Base-by-base conservation (phyloP, 2,329 filamentous ascomycete species). In the Nemania sp. region DNA sequence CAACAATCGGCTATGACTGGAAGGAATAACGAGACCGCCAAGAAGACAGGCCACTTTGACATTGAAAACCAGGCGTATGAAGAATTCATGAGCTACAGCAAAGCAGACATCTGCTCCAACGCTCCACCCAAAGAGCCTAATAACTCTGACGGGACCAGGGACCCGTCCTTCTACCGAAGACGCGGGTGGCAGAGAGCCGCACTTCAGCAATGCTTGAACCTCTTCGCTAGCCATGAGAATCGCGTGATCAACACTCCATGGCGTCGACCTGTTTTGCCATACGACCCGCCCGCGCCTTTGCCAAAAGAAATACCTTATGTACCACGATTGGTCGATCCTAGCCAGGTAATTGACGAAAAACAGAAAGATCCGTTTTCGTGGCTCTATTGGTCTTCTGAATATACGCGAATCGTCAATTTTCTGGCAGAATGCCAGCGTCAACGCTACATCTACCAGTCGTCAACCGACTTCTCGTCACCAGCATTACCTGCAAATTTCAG, bases 161-260 rank as follows among this genome's bases (percentile, higher is more conserved):
- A 39, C 12, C 34, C 20, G 15, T 5, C 57, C 21, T 69, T 65
- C 48, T 67, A 66, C 25, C 18, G 52, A 2, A 74, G 78, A 53
- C 78, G 78, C 11, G 81, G 80, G 1, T 74, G 73, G 55, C 74
- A 76, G 43, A 77, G 81, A 46, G 81, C 79, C 7, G 80, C 75
- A 17, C 69, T 83, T 20, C 79, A 82, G 64, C 74, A 76, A 32
- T 74, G 73, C 17, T 72, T 83, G 34, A 74, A 75, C 42, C 62
- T 72, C 12, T 75, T 80, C 48, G 69, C 71, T 32, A 76, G 68
- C 56, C 39, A 56, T 4, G 79, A 79, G 68, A 80, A 79, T 56
- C 68, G 66, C 43, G 64, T 68, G 6, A 68, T 75, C 40, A 72
- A 74, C 58, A 76, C 72, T 2, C 70, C 73, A 2, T 78, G 75